Percentiles rank a stretch among this genome's conserved stretches.
These are phyloP conservation scores for Botryotinia convoluta DNA, from an alignment of 2,329 filamentous ascomycete species.

Conservation along the genomic window DNA sequence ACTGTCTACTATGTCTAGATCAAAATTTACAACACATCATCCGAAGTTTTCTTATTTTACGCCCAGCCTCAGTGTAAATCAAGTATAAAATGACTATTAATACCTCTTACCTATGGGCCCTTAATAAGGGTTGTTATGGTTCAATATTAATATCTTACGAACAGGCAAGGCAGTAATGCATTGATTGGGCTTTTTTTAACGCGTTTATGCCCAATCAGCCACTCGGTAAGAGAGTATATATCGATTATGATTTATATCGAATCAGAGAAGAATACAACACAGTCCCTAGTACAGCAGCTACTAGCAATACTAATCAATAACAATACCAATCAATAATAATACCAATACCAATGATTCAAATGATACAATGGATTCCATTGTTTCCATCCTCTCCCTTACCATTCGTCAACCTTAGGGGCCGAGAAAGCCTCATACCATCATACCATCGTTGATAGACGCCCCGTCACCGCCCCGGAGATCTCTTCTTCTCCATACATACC, in stretches of 20 bases:
- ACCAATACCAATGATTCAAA: background rate
- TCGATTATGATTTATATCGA: background rate
- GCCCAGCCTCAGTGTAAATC: background rate
- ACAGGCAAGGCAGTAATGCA: slow-evolving; percentile 19
- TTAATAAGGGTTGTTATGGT: background rate
- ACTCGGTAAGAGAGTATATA: background rate
- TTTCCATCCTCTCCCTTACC: background rate
- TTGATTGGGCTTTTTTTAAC: slow-evolving; percentile 17
- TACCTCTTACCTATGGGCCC: background rate
- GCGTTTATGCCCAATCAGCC: slow-evolving; percentile 19
- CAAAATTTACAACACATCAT: background rate
- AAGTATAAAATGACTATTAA: background rate
- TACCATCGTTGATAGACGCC: slow-evolving; percentile 3
- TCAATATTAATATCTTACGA: background rate
- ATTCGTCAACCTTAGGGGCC: background rate
- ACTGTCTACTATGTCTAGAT: background rate
- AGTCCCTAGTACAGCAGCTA: background rate
- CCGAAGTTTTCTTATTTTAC: background rate
- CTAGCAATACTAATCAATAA: background rate
- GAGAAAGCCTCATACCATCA: background rate
- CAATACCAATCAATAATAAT: too few relatives aligned
- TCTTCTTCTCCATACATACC: slow-evolving; percentile 11
- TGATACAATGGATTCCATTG: background rate
- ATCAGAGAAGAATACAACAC: background rate
- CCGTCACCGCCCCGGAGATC: slow-evolving; percentile 16